Evolutionary conservation across 2,329 filamentous ascomycete genomes (phyloP).

Genomic region (Biscogniauxia marginata): DNA sequence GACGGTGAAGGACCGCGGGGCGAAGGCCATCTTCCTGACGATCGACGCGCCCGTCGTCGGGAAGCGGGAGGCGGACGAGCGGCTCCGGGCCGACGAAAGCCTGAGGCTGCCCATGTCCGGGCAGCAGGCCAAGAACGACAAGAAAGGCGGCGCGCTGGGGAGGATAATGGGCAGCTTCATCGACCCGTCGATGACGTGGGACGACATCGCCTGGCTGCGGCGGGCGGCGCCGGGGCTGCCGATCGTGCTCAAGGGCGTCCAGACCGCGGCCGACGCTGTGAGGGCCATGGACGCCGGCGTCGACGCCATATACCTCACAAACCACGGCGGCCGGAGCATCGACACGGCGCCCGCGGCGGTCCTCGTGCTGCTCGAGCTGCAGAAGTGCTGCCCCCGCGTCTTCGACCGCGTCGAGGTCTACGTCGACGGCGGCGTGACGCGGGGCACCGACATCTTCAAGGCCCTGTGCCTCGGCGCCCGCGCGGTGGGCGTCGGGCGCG

Average conservation of each 20-base stretch:
- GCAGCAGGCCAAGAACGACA: conserved; percentile 48
- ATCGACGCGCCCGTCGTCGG: conserved; percentile 57
- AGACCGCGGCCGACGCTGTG: conserved; percentile 62
- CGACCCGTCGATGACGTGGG: conserved; percentile 59
- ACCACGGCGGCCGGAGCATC: conserved; percentile 64
- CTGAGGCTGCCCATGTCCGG: conserved; percentile 50
- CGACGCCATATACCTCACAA: conserved; percentile 67
- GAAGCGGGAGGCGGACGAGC: conserved; percentile 50
- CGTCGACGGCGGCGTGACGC: conserved; percentile 63
- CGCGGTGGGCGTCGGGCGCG: conserved; percentile 62
- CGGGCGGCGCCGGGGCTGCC: conserved; percentile 52
- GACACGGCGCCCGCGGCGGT: conserved; percentile 55
- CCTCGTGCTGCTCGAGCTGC: conserved; percentile 61
- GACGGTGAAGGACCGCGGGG: conserved; percentile 44
- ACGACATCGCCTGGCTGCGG: conserved; percentile 65
- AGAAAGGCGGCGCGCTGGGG: conserved; percentile 53
- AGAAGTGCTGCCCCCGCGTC: conserved; percentile 58
- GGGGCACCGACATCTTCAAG: conserved; percentile 67
- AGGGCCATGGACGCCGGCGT: conserved; percentile 58
- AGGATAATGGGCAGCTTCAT: conserved; percentile 57
- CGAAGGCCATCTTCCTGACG: conserved; percentile 56
- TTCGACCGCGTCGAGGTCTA: conserved; percentile 61
- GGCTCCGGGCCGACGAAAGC: conserved; percentile 47
- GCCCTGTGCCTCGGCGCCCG: conserved; percentile 63
- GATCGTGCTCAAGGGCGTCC: conserved; percentile 69